A percentile compares a stretch with the other conserved stretches of the same genome.
Evolutionary conservation across 2,329 filamentous ascomycete genomes (phyloP).

Genomic region (Aspergillus vadensis): DNA sequence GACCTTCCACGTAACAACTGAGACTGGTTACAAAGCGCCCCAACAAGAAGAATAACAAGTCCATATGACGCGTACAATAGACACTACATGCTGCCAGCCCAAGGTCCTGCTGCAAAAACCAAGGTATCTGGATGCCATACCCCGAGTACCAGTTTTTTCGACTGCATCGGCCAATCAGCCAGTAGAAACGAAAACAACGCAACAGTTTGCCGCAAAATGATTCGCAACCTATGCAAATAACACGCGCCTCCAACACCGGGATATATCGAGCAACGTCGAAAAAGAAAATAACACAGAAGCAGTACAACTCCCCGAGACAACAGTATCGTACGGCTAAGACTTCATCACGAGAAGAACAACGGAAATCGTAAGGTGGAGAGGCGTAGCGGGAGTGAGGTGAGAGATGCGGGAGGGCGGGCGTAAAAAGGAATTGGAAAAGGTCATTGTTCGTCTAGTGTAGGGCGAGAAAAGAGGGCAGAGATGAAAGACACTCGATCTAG

Average conservation of each 20-base stretch:
- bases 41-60: background rate
- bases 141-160: conserved; percentile 8
- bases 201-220: conserved; percentile 3
- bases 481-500: conserved; percentile 17
- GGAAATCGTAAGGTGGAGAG: conserved; percentile 4
- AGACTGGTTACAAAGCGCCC: conserved; percentile 7
- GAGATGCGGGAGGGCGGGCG: conserved; percentile 11
- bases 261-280: conserved; percentile 3
- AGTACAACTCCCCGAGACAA: conserved; percentile 10
- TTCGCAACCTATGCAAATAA: conserved; percentile 5
- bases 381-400: conserved; percentile 20
- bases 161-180: conserved; percentile 1
- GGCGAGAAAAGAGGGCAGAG: conserved; percentile 5
- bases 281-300: conserved; percentile 3
- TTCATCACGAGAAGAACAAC: conserved; percentile 16
- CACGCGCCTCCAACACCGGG: conserved; percentile 7
- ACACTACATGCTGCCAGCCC: conserved; percentile 12
- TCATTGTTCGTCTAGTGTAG: conserved; percentile 2
- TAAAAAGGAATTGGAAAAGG: conserved; percentile 4
- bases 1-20: conserved; percentile 1
- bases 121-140: conserved; percentile 6
- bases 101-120: conserved; percentile 6
- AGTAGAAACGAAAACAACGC: conserved; percentile 1
- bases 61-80: conserved; percentile 8
- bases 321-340: conserved; percentile 14